These are phyloP conservation scores for Mollisiaceae sp. DNA, from an alignment of 2,329 filamentous ascomycete genomes.

Conservation along the genomic window DNA sequence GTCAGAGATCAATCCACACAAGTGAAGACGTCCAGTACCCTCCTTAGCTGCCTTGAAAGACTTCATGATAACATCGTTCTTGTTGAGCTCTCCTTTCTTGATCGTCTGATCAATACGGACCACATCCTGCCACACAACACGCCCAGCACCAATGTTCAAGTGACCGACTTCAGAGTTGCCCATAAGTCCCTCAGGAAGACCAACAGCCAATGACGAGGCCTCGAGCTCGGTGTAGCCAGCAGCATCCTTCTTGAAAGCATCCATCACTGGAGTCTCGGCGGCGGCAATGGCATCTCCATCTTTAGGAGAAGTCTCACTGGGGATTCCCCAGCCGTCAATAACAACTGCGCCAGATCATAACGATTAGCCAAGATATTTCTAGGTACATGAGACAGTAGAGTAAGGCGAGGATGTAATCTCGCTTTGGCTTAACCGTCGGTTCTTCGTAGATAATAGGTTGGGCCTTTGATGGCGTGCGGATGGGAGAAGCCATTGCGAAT, in stretches of 20 bases:
- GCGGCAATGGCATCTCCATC: slow-evolving; percentile 95
- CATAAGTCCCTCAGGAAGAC: slow-evolving; percentile 96
- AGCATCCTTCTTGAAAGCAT: slow-evolving; percentile 80
- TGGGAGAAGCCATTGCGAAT: slow-evolving; percentile 8
- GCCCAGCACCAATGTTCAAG: slow-evolving; percentile 95
- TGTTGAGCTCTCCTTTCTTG: slow-evolving; percentile 54
- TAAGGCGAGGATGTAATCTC: slow-evolving; percentile 49
- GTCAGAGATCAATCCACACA: slow-evolving; percentile 91
- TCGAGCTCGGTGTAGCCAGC: slow-evolving; percentile 93
- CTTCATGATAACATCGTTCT: slow-evolving; percentile 49
- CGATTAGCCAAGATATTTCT: slow-evolving; percentile 64
- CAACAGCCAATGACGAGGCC: slow-evolving; percentile 93
- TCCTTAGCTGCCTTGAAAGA: slow-evolving; percentile 81
- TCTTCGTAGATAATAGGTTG: slow-evolving; percentile 19
- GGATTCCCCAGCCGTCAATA: slow-evolving; percentile 98
- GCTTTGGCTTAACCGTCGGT: slow-evolving; percentile 29
- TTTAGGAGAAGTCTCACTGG: slow-evolving; percentile 78
- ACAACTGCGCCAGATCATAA: slow-evolving; percentile 73
- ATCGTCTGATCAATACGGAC: slow-evolving; percentile 94
- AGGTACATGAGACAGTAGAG: slow-evolving; percentile 61
- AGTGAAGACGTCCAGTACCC: slow-evolving; percentile 89
- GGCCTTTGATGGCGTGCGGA: slow-evolving; percentile 6
- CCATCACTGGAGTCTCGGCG: slow-evolving; percentile 94
- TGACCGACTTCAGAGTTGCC: slow-evolving; percentile 99
- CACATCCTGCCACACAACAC: slow-evolving; percentile 98